Evolutionary conservation across 495 filamentous ascomycete species (phyloP), one percentile per base, ranked within the genome.

Genomic region (Daldinia caldariorum): DNA sequence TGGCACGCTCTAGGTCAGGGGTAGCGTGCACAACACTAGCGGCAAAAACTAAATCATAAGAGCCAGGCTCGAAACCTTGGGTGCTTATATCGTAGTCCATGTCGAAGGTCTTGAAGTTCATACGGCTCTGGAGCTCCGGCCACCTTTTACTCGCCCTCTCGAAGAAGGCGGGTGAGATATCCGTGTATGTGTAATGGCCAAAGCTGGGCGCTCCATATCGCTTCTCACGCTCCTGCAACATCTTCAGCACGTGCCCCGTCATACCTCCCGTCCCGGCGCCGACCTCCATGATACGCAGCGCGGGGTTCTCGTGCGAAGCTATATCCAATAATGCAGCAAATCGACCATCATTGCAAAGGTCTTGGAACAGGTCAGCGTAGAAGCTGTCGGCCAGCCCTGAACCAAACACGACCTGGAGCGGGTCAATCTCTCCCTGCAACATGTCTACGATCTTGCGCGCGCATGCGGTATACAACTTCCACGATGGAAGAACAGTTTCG

Each of bases 1-100:
- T 47, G 2, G 77, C 81, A 7, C 73, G 58, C 2, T 77, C 55
- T 0, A 85, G 50, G 35, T 69, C 58, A 0, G 58, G 59, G 0
- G 84, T 86, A 2, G 83, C 81, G 69, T 87, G 83, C 13, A 87
- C 58, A 18, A 79, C 79, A 35, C 72, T 71, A 0, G 67, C 62
- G n/a, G 77, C 77, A 47, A 82, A 45, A 7, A 88, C 70, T 29
- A 86, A 18, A 53, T 88, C 85, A 62, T 84, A 88, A 0, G 70
- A 73, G 9, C 73, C 56, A 8, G 69, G 72, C 32, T 58, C 32
- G n/a, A 77, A 86, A 0, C 79, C 83, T 66, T 88, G 86, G 0
- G 73, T 65, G 0, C 7, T 18, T 2, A 74, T 26, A 26, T 80
- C 75, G 6, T 77, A 72, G 38, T 83, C 82, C 18, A 79, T 70